Conservation (phyloP, 176 grass and related monocot genomes). For the Elaeis guineensis region DNA sequence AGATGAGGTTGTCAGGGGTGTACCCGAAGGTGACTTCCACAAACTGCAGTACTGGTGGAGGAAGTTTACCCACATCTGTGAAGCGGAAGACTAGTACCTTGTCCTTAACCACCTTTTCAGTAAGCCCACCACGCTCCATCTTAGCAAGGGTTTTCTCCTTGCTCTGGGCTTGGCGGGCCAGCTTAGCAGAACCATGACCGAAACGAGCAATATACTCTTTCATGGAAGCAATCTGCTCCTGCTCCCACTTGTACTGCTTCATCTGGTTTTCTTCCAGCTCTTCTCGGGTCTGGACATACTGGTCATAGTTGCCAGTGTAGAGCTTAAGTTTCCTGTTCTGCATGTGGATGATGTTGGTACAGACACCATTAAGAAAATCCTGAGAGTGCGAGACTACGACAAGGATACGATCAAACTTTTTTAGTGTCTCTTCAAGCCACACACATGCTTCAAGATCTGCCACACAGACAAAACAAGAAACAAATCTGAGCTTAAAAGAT, state of each 20-base stretch:
- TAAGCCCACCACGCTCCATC: constrained; percentile 29
- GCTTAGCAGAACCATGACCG: constrained; percentile 24
- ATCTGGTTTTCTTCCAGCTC: constrained; percentile 30
- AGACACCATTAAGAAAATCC: constrained; percentile 32
- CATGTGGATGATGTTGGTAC: constrained; percentile 35
- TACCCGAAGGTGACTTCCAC: constrained; percentile 21
- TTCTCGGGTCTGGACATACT: constrained; percentile 23
- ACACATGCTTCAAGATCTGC: constrained; percentile 25
- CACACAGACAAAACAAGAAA: background rate
- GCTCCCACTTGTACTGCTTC: constrained; percentile 30
- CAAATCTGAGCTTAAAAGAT: background rate
- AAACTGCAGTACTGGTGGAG: constrained; percentile 25
- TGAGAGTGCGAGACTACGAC: constrained; percentile 28
- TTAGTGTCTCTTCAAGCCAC: constrained; percentile 28
- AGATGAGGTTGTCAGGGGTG: constrained; percentile 22
- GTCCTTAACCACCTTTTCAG: constrained; percentile 22
- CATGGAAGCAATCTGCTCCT: constrained; percentile 29
- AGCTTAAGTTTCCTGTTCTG: constrained; percentile 20
- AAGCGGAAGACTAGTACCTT: constrained; percentile 22
- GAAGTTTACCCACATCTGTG: constrained; percentile 20
- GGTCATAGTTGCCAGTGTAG: constrained; percentile 24
- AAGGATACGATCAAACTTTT: constrained; percentile 22
- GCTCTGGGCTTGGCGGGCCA: constrained; percentile 26
- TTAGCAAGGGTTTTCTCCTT: constrained; percentile 30
- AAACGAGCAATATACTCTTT: constrained; percentile 29